Conservation (phyloP, 129 eudicot genomes). For the Cynara cardunculus region DNA sequence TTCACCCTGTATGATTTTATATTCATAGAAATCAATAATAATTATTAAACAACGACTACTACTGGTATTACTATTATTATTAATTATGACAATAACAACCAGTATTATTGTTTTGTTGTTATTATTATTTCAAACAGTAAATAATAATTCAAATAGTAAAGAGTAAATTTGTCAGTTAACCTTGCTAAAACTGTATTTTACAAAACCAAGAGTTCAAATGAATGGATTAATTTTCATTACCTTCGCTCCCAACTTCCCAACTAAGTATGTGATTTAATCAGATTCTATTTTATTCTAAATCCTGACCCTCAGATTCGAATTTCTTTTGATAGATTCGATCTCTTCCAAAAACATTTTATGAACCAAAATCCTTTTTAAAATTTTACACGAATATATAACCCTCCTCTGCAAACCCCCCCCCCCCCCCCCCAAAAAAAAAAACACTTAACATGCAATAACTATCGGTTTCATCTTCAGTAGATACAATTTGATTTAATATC, state of each 20-base stretch:
- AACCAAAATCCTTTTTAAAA: not conserved
- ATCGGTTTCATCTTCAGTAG: not conserved
- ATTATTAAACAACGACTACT: not conserved
- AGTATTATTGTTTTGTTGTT: not conserved
- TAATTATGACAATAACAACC: not conserved
- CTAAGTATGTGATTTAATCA: not conserved
- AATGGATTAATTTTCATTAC: not conserved
- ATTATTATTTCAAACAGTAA: not conserved
- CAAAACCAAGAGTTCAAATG: not conserved
- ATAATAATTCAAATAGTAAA: not conserved
- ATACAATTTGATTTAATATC: not conserved
- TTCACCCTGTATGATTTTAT: not conserved
- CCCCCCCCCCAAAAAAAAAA: not conserved
- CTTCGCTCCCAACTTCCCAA: not conserved
- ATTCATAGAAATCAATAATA: not conserved
- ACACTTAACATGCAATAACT: not conserved
- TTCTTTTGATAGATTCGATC: not conserved
- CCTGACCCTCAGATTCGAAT: not conserved
- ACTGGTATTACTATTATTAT: not conserved
- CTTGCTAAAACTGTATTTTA: not conserved
- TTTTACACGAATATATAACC: not conserved
- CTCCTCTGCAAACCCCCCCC: not conserved
- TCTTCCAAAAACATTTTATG: not conserved
- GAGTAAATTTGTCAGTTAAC: not conserved
- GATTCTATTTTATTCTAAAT: not conserved